Evolutionary conservation across 2,329 filamentous ascomycete genomes (phyloP).

Genomic region (Cladophialophora psammophila): DNA sequence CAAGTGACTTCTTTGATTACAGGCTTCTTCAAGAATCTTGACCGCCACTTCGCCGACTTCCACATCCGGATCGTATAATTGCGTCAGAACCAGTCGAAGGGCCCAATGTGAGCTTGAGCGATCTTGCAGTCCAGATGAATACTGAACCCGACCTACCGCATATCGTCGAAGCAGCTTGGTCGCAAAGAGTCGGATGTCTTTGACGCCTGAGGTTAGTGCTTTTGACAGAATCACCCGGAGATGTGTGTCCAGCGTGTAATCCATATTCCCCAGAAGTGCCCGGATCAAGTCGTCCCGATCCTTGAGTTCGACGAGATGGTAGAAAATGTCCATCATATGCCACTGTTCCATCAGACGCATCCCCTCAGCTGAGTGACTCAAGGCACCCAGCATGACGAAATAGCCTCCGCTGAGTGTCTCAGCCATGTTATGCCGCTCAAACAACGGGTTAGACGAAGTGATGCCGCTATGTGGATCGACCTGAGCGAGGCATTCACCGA

Average conservation of each 20-base stretch:
- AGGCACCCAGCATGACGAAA: conserved; percentile 86
- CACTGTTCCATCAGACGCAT: conserved; percentile 91
- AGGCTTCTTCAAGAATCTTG: conserved; percentile 96
- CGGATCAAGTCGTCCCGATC: conserved; percentile 92
- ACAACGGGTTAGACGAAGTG: conserved; percentile 81
- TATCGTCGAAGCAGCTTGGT: conserved; percentile 89
- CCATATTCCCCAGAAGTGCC: conserved; percentile 85
- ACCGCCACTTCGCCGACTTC: conserved; percentile 96
- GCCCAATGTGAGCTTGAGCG: conserved; percentile 88
- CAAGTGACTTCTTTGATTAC: conserved; percentile 86
- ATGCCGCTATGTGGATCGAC: conserved; percentile 79
- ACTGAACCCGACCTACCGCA: conserved; percentile 66
- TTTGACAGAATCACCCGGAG: conserved; percentile 92
- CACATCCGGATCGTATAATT: conserved; percentile 95
- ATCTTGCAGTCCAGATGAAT: conserved; percentile 44
- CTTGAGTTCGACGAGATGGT: conserved; percentile 92
- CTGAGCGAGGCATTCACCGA: conserved; percentile 94
- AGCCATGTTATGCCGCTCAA: conserved; percentile 81
- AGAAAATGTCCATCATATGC: conserved; percentile 99
- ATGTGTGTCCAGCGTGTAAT: conserved; percentile 88
- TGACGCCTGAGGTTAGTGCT: conserved; percentile 87
- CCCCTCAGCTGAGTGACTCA: conserved; percentile 83
- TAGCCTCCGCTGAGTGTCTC: conserved; percentile 93
- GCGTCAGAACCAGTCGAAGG: conserved; percentile 94
- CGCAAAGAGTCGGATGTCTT: conserved; percentile 87